Base-by-base conservation (phyloP, 2,329 filamentous ascomycete genomes). In the Parastagonospora avenae region DNA sequence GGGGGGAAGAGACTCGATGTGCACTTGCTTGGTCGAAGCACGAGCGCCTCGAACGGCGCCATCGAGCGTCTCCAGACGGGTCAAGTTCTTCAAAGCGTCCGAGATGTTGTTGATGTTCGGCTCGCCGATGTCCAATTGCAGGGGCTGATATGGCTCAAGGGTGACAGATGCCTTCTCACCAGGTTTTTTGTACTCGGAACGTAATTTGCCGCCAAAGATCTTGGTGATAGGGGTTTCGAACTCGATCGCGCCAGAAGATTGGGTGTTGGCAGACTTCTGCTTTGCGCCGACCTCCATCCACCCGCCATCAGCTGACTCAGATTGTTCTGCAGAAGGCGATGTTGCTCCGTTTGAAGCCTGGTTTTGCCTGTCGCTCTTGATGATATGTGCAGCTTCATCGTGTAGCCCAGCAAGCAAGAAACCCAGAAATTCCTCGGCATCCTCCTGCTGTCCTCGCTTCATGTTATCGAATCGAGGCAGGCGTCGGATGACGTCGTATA, bases 271-370 rank as follows among this genome's bases (percentile, higher is more conserved):
- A 11, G 92, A 78, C 64, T 91, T 93, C 70, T 97, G 94, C 75
- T 93, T 95, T 28, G 88, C 90, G 2, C 93, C 93, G 52, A 99
- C 94, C 72, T 99, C 94, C 28, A 94, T 80, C 94, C 94, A 99
- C n/a, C 87, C 90, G 60, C 87, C 85, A 8, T 81, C 77, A 19
- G 76, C 77, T 15, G 79, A 76, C 24, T 74, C 75, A 14, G 77
- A 68, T 15, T 63, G 68, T 32, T 81, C 79, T 29, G 75, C 78
- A 4, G 66, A 67, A 8, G 80, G 77, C 1, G 79, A 81, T 12
- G 74, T 72, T 24, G 62, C 55, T 11, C 50, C 44, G 15, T 68
- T 64, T 30, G 65, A 47, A 35, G 57, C 52, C 39, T 63, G 66
- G 8, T 66, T 67, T 8, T 68, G 60, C 39, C 67, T 69, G 5